Base-by-base conservation (phyloP, 495 filamentous ascomycete genomes). In the Poronia punctata region DNA sequence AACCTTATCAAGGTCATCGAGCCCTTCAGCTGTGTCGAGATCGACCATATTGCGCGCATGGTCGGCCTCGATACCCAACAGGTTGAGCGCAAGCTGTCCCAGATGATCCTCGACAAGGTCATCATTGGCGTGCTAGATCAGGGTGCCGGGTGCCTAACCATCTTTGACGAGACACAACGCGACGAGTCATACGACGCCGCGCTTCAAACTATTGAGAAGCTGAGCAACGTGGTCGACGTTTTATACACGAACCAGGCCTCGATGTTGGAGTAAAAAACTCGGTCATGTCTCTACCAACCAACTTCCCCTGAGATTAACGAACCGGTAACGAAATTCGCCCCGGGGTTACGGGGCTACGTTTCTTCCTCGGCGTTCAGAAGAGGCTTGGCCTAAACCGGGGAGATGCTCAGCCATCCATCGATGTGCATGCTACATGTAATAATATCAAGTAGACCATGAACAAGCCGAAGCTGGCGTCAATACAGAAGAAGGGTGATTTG, bases 1-100 rank as follows among this genome's bases (percentile, higher is more conserved):
- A 98, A 98, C 62, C 73, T 98, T 28, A 86, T 97, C 74, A 95
- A 97, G 70, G 93, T 98, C 38, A 97, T 98, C 59, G 92, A 98
- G 70, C 92, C 92, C 16, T 98, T 97, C 67, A 89, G 83, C 57
- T 78, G 88, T 38, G 92, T 98, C 30, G 92, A 98, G 70, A 89
- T 98, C 60, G 84, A 81, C 48, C 93, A 98, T 61, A 83, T 98
- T 48, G 89, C 92, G 43, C 88, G 89, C 74, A 90, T 97, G 64
- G 92, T 98, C 25, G 90, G 93, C 14, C 70, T 97, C 49, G 92
- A 96, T 54, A 94, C 84, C 30, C 84, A 87, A 66, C 90, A 96
- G 69, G 92, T 98, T 49, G 92, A 98, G 74, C 78, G 88, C 52
- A 98, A 98, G 74, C 75, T 98, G 26, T 88, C 83, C 20, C 92